A percentile compares a stretch with the other conserved stretches of the same genome.
Conservation (phyloP, 768 basidiomycete genomes). For the Strobilomyces echinocephalus region DNA sequence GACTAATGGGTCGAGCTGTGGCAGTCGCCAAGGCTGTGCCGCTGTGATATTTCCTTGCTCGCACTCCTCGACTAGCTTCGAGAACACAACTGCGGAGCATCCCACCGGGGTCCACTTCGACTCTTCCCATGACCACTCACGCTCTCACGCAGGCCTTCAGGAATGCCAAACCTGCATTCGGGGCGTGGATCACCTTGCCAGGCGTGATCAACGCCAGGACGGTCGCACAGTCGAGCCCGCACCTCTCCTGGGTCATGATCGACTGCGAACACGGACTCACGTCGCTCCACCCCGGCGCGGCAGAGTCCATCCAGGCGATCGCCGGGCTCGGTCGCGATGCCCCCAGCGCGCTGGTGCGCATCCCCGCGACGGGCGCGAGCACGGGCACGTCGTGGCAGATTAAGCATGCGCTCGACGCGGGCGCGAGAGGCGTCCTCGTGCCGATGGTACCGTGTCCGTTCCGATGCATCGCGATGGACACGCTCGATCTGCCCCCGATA, state of each 20-base stretch:
- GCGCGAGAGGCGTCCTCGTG: constrained; percentile 59
- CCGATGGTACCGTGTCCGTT: constrained; percentile 54
- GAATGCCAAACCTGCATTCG: constrained; percentile 57
- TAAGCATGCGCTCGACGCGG: constrained; percentile 65
- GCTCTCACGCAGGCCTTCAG: constrained; percentile 50
- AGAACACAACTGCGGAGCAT: too few species aligned
- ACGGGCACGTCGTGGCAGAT: constrained; percentile 63
- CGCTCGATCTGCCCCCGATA: background rate
- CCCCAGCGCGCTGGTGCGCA: constrained; percentile 54
- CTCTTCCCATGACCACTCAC: constrained; percentile 44
- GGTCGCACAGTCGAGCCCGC: constrained; percentile 49
- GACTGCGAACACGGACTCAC: constrained; percentile 69
- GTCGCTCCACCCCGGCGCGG: constrained; percentile 49
- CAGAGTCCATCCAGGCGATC: constrained; percentile 53
- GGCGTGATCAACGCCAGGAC: constrained; percentile 56
- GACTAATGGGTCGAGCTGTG: too few species aligned
- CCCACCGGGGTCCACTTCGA: background rate
- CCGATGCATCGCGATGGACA: too few species aligned
- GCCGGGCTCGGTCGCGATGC: constrained; percentile 39
- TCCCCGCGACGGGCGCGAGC: constrained; percentile 58
- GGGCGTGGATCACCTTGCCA: constrained; percentile 61
- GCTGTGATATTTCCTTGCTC: too few species aligned
- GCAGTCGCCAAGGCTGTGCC: too few species aligned
- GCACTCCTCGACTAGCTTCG: too few species aligned
- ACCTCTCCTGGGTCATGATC: constrained; percentile 60